Evolutionary conservation across 768 basidiomycete genomes (phyloP).

Genomic region (Clitopilus passeckerianus): DNA sequence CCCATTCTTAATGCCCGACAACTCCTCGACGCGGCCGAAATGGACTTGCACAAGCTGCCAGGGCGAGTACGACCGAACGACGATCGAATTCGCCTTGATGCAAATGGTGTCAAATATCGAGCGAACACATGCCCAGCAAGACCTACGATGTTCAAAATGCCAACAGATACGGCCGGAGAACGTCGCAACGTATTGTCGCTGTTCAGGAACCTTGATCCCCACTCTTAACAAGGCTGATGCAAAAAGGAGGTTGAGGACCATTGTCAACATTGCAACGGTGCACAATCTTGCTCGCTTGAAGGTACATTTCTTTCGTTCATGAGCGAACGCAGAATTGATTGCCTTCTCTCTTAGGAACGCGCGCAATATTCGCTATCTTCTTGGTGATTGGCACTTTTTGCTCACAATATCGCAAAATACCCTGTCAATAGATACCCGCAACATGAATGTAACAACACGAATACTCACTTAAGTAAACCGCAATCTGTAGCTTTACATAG

Average conservation of each 20-base stretch:
- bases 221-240: conserved; percentile 71
- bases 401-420: not conserved
- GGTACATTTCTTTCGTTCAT: conserved; percentile 27
- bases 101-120: conserved; percentile 68
- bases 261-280: conserved; percentile 77
- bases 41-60: conserved; percentile 74
- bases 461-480: not conserved
- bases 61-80: conserved; percentile 82
- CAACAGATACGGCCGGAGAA: conserved; percentile 89
- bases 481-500: not conserved
- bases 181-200: conserved; percentile 77
- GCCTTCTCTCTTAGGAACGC: not conserved
- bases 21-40: conserved; percentile 41
- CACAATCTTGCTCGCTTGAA: conserved; percentile 66
- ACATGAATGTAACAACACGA: not conserved
- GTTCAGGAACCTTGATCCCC: conserved; percentile 80
- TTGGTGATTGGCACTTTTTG: not conserved
- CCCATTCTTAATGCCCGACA: conserved; percentile 67
- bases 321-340: too few relatives aligned
- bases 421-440: not conserved
- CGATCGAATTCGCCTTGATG: conserved; percentile 85
- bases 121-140: conserved; percentile 80
- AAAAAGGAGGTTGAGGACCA: conserved; percentile 68
- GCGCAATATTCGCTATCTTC: not conserved
- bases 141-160: conserved; percentile 85